Conservation (phyloP, 768 basidiomycete genomes). For the Macrocybe gigantea region DNA sequence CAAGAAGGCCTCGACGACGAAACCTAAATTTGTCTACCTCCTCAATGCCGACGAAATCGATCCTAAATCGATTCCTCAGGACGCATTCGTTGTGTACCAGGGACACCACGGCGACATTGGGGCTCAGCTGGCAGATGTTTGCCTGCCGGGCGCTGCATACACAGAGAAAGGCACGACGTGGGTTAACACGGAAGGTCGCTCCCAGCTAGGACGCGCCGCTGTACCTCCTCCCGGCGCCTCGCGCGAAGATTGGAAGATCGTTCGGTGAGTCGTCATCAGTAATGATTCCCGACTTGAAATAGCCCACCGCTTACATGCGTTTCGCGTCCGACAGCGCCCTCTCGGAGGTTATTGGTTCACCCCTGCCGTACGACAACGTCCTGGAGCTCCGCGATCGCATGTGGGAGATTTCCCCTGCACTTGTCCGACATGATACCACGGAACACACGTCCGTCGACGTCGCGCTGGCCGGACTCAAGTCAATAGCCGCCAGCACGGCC, state of each 20-base stretch:
- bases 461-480: slow-evolving; percentile 62
- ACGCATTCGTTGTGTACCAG: slow-evolving; percentile 98
- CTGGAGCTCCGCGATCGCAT: slow-evolving; percentile 81
- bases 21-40: slow-evolving; percentile 94
- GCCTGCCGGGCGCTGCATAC: slow-evolving; percentile 88
- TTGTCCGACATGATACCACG: slow-evolving; percentile 78
- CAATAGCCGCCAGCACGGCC: slow-evolving; percentile 44
- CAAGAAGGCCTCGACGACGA: slow-evolving; percentile 62
- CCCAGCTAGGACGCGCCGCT: slow-evolving; percentile 86
- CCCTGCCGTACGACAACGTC: slow-evolving; percentile 87
- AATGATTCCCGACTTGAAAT: neutral
- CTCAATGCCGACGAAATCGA: slow-evolving; percentile 94
- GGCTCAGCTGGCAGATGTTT: slow-evolving; percentile 96
- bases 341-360: slow-evolving; percentile 76
- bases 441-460: slow-evolving; percentile 76
- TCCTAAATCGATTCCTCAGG: slow-evolving; percentile 78
- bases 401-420: slow-evolving; percentile 93
- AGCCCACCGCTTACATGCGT: neutral
- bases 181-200: slow-evolving; percentile 95
- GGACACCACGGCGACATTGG: slow-evolving; percentile 98
- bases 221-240: slow-evolving; percentile 94
- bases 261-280: slow-evolving; percentile 50
- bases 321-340: slow-evolving; percentile 53
- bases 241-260: slow-evolving; percentile 96
- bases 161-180: slow-evolving; percentile 88